phyloP scores from a whole-genome alignment of 495 filamentous ascomycete genomes.

The Massariosphaeria phaeospora region DNA sequence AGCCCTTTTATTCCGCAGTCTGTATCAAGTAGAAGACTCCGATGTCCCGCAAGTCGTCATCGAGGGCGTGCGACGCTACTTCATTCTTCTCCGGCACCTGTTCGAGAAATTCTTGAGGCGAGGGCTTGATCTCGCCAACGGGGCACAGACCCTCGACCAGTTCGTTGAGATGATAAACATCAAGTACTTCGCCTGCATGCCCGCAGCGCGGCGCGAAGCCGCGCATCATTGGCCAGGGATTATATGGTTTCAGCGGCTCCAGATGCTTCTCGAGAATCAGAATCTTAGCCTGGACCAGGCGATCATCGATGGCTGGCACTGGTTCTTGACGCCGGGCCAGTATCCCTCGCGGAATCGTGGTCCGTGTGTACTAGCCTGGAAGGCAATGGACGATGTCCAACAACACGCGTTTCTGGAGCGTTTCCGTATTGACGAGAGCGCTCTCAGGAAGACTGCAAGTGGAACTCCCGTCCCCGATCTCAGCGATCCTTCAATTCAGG shows the following conservation, averaged over 20 bases:
- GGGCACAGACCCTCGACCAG: neutral
- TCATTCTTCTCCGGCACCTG: neutral
- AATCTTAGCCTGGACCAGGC: neutral
- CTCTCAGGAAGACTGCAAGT: neutral
- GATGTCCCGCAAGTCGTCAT: neutral
- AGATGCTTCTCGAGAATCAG: conserved; percentile 9
- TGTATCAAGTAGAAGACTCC: neutral
- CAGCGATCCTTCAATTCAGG: neutral
- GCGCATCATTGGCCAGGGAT: neutral
- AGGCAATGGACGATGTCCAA: neutral
- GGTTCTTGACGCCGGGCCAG: neutral
- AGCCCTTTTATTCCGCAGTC: neutral
- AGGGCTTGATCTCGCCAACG: neutral
- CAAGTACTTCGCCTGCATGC: neutral
- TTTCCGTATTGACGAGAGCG: neutral
- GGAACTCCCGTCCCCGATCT: neutral
- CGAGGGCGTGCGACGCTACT: neutral
- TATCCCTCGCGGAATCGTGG: neutral
- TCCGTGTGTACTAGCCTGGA: neutral
- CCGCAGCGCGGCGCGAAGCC: neutral
- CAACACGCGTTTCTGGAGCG: neutral
- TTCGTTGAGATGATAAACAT: neutral
- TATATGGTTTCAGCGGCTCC: neutral
- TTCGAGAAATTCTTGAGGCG: neutral
- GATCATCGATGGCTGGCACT: conserved; percentile 5